Evolutionary conservation across 768 basidiomycete species (phyloP).

Genomic region (Suillus subalutaceus): DNA sequence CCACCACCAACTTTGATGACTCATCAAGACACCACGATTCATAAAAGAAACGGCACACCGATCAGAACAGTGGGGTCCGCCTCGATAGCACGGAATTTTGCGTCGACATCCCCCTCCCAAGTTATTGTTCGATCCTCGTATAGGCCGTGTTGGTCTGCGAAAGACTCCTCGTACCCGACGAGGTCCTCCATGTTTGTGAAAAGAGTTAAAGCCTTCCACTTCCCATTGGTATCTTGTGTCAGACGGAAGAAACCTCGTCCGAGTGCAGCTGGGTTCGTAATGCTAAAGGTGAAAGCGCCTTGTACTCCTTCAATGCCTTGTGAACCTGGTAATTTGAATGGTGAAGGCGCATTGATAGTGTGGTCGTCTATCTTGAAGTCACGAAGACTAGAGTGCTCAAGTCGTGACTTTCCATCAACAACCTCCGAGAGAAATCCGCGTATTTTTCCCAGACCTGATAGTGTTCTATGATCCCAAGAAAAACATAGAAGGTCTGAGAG

Average conservation of each 20-base stretch:
- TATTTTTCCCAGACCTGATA: not conserved
- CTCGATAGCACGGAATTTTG: not conserved
- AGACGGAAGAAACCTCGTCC: slow-evolving; percentile 49
- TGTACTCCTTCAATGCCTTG: slow-evolving; percentile 5
- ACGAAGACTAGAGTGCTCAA: not conserved
- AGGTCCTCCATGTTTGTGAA: slow-evolving; percentile 61
- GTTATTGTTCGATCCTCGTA: not conserved
- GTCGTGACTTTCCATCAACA: not conserved
- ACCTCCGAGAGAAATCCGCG: not conserved
- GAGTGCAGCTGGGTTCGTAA: not conserved
- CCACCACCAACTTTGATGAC: slow-evolving; percentile 52
- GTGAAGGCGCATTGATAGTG: not conserved
- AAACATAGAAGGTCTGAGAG: slow-evolving; percentile 1
- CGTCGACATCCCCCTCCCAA: not conserved
- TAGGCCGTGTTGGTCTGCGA: not conserved
- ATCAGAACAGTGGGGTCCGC: slow-evolving; percentile 28
- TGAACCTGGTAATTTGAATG: not conserved
- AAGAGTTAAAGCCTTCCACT: slow-evolving; percentile 60
- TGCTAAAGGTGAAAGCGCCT: slow-evolving; percentile 1
- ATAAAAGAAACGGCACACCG: slow-evolving; percentile 31
- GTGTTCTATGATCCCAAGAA: not conserved
- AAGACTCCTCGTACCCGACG: slow-evolving; percentile 48
- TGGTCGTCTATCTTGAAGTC: slow-evolving; percentile 6
- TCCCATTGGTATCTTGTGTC: slow-evolving; percentile 42
- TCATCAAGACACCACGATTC: not conserved